Evolutionary conservation across 208 protist genomes (phyloP).

Genomic region (Crithidia brevicula): DNA sequence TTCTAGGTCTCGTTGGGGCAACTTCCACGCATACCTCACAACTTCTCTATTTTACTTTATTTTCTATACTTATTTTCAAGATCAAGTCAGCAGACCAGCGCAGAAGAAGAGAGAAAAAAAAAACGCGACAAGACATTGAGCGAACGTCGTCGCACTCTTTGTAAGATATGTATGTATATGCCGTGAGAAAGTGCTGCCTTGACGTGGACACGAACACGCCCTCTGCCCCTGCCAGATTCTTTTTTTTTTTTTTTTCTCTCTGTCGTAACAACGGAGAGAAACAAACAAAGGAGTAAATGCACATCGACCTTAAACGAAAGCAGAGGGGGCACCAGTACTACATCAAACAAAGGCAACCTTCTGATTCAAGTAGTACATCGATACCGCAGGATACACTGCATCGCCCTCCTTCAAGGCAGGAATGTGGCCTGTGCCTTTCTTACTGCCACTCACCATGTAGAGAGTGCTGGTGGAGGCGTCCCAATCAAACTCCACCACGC

Average conservation of each 20-base stretch:
- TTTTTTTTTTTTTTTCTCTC: background rate
- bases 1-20: no score
- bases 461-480: constrained; percentile 71
- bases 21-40: no score
- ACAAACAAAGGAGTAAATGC: constrained; percentile 2
- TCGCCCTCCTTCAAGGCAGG: constrained; percentile 69
- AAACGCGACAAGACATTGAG: background rate
- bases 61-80: no score
- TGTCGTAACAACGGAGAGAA: background rate
- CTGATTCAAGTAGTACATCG: constrained; percentile 94
- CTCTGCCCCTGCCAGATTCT: background rate
- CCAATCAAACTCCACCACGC: constrained; percentile 91
- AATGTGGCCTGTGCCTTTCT: constrained; percentile 75
- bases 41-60: no score
- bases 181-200: no score
- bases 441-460: constrained; percentile 86
- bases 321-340: background rate
- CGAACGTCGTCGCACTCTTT: no score
- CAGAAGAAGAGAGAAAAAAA: constrained; percentile 10
- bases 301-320: background rate
- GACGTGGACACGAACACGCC: no score
- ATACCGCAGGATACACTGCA: constrained; percentile 84
- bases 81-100: no score
- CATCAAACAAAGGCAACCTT: constrained; percentile 89
- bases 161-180: no score